phyloP scores from a whole-genome alignment of 2,329 filamentous ascomycete genomes.

The Fusarium domesticum region DNA sequence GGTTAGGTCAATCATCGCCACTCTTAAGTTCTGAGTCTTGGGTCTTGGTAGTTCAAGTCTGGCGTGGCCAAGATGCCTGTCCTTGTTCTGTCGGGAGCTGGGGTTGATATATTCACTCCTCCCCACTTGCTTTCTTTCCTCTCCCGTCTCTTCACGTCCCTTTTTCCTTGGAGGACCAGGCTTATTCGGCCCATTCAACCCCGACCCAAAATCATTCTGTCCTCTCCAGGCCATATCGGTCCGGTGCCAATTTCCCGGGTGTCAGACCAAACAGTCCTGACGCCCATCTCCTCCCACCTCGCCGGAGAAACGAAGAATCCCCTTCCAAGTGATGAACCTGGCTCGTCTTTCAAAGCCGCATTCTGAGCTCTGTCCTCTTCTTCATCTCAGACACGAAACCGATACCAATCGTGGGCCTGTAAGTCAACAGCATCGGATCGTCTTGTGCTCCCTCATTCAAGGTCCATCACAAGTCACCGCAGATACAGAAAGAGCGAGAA shows the following conservation, averaged over 20 bases:
- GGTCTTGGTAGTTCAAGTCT: not conserved
- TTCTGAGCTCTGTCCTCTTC: conserved; percentile 13
- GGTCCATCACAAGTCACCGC: no score
- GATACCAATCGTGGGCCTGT: no score
- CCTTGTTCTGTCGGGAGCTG: not conserved
- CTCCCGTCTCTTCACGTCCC: not conserved
- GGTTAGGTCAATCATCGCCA: not conserved
- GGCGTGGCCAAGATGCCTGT: not conserved
- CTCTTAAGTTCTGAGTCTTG: not conserved
- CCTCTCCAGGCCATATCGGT: conserved; percentile 17
- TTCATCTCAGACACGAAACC: no score
- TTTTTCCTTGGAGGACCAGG: not conserved
- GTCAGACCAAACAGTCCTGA: conserved; percentile 10
- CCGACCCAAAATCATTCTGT: conserved; percentile 13
- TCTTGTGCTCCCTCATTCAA: no score
- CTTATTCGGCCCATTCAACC: conserved; percentile 16
- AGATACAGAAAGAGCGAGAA: no score
- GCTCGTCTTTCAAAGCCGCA: no score
- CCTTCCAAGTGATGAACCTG: conserved; percentile 8
- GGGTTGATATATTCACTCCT: not conserved
- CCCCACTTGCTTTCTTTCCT: not conserved
- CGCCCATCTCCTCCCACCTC: not conserved
- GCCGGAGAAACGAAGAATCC: conserved; percentile 7
- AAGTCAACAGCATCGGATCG: no score
- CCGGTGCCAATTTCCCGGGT: conserved; percentile 26